A percentile compares a stretch with the other conserved stretches of the same genome.
Evolutionary conservation across 2,329 filamentous ascomycete species (phyloP).

Genomic region (Chaetomiaceae sp.): DNA sequence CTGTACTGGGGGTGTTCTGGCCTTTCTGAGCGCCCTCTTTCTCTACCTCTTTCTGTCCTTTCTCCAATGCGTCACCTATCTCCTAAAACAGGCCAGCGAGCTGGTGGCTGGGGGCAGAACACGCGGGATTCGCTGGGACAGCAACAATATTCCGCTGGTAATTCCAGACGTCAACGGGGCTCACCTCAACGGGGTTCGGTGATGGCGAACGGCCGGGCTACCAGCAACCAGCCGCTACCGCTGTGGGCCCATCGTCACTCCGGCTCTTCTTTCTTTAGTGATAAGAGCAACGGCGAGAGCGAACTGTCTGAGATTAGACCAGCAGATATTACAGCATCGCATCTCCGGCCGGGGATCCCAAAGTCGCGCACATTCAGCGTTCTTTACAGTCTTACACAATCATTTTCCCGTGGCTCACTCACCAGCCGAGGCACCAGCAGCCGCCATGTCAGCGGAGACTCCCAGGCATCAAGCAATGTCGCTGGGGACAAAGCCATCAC

Average conservation of each 20-base stretch:
- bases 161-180: not conserved
- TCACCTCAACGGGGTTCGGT: not conserved
- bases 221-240: not conserved
- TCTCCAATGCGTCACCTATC: too few species aligned
- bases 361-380: slow-evolving; percentile 23
- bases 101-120: not conserved
- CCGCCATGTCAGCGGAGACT: slow-evolving; percentile 16
- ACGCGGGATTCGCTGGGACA: not conserved
- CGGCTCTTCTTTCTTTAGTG: not conserved
- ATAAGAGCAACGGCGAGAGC: not conserved
- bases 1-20: too few species aligned
- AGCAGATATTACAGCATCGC: not conserved
- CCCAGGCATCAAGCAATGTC: slow-evolving; percentile 3
- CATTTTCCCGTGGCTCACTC: slow-evolving; percentile 22
- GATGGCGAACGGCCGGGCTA: not conserved
- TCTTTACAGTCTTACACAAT: slow-evolving; percentile 22
- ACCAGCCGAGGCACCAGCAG: slow-evolving; percentile 14
- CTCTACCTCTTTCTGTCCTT: too few species aligned
- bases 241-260: not conserved
- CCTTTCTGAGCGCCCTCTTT: too few species aligned
- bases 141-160: not conserved
- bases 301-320: not conserved
- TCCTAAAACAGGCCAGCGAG: not conserved
- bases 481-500: not conserved
- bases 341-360: slow-evolving; percentile 1